Conservation (phyloP, 2,329 filamentous ascomycete genomes). For the Raffaelea arxii region DNA sequence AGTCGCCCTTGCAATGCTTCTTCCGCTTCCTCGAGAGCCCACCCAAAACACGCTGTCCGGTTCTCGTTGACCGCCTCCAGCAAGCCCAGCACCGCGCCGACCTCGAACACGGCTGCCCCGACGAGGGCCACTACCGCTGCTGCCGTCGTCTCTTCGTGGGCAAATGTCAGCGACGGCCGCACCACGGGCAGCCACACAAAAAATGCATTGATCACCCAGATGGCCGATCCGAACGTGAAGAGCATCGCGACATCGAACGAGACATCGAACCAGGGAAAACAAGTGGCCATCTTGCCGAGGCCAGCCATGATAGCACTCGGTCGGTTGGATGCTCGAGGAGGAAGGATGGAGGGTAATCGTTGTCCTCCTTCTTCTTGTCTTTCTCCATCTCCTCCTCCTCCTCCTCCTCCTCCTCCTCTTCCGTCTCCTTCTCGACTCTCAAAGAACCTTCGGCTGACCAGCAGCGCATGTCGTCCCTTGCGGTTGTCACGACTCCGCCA, state of each 20-base stretch:
- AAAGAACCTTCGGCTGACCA: slow-evolving; percentile 15
- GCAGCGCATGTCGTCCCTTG: slow-evolving; percentile 29
- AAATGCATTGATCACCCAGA: slow-evolving; percentile 52
- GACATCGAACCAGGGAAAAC: slow-evolving; percentile 31
- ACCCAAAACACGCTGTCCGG: slow-evolving; percentile 55
- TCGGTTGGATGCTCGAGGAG: slow-evolving; percentile 15
- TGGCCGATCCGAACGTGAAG: slow-evolving; percentile 32
- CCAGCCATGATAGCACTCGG: slow-evolving; percentile 16
- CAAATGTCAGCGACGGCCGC: slow-evolving; percentile 41
- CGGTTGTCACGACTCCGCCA: slow-evolving; percentile 34
- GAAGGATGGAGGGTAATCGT: neutral
- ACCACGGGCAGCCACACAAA: slow-evolving; percentile 53
- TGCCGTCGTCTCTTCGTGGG: slow-evolving; percentile 38
- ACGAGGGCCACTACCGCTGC: slow-evolving; percentile 56
- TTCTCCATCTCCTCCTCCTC: neutral
- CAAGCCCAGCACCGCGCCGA: slow-evolving; percentile 53
- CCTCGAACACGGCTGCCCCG: slow-evolving; percentile 58
- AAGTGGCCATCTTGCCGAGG: slow-evolving; percentile 24
- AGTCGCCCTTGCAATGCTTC: too few species aligned
- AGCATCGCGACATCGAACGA: slow-evolving; percentile 30
- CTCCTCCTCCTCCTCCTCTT: neutral
- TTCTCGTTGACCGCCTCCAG: slow-evolving; percentile 63
- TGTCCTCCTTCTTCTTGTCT: neutral
- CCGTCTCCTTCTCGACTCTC: neutral
- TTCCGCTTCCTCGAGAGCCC: slow-evolving; percentile 49